Evolutionary conservation across 2,329 filamentous ascomycete genomes (phyloP).

Genomic region (Colletotrichum coccodes): DNA sequence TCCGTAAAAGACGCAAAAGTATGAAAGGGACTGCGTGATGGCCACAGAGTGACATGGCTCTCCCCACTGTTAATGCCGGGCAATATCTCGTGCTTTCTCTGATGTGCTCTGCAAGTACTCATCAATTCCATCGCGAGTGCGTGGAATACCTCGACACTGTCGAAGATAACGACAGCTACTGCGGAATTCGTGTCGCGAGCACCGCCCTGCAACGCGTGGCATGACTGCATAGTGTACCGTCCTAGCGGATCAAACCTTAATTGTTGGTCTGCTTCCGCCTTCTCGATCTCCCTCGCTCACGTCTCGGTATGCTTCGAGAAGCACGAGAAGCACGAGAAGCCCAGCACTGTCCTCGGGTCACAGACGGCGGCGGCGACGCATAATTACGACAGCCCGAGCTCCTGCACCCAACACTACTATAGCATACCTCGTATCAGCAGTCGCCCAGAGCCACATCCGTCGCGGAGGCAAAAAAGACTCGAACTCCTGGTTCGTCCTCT

Average conservation of each 20-base stretch:
- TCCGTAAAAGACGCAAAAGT: not conserved
- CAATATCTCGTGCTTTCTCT: not conserved
- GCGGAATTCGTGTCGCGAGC: not conserved
- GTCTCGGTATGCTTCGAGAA: slow-evolving; percentile 21
- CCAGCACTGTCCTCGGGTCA: no score
- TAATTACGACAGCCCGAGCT: not conserved
- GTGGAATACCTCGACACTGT: no score
- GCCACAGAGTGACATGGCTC: not conserved
- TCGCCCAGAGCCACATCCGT: not conserved
- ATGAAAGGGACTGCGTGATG: not conserved
- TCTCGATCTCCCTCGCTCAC: not conserved
- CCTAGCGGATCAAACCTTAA: slow-evolving; percentile 15
- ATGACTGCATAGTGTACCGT: not conserved
- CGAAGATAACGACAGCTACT: no score
- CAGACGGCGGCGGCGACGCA: not conserved
- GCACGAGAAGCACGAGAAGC: not conserved
- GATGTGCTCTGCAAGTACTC: not conserved
- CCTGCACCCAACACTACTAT: not conserved
- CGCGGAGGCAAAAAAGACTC: not conserved
- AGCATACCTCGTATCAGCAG: not conserved
- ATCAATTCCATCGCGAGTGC: not conserved
- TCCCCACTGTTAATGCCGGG: not conserved
- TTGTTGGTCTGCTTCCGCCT: not conserved
- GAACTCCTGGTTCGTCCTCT: slow-evolving; percentile 24
- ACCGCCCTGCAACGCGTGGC: slow-evolving; percentile 10